Evolutionary conservation across 805 yeast genomes (phyloP), one percentile per base, ranked within the genome.

Genomic region (Maudiozyma bulderi): DNA sequence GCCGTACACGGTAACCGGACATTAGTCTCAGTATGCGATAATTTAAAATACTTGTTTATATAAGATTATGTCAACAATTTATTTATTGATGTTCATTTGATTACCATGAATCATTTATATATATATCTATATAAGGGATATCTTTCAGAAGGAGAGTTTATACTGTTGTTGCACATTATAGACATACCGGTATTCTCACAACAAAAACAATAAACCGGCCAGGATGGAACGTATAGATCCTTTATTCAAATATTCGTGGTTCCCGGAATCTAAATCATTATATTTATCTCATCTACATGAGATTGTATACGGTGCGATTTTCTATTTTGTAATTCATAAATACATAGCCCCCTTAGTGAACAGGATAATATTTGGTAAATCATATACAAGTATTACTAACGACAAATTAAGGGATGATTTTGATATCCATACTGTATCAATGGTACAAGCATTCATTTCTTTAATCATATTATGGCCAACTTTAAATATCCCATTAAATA

Each of bases 401-500:
- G 54, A 59, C 28, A 77, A 77, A 57, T 72, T 75, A 40, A 77
- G 74, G 61, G 57, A 81, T 53, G 88, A 91, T 64, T 93, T 87
- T 63, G 96, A 93, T 65, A 86, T 90, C 57, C 98, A 93, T 65
- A 74, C 86, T 10, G 96, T 88, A 3, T 83, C 97, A 2, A 81
- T 86, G 79, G 78, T 89, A 15, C 97, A 93, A 65, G 80, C 93
- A 45, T 43, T 86, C 1, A 53, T 86, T 6, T 81, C 95, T 9
- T 67, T 87, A 29, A 61, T 62, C 8, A 60, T 79, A 8, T 73
- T 85, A 33, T 61, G 78, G 44, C 95, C 95, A 6, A 79, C 83
- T 63, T 69, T 73, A 49, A 84, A 83, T 53, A 73, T 77, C 8
- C 62, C 71, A 45, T 53, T 57, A 5, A 45, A 13, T 8, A 57